These are phyloP conservation scores for Escovopsis sp. DNA, from an alignment of 2,329 filamentous ascomycete species.

Conservation along the genomic window DNA sequence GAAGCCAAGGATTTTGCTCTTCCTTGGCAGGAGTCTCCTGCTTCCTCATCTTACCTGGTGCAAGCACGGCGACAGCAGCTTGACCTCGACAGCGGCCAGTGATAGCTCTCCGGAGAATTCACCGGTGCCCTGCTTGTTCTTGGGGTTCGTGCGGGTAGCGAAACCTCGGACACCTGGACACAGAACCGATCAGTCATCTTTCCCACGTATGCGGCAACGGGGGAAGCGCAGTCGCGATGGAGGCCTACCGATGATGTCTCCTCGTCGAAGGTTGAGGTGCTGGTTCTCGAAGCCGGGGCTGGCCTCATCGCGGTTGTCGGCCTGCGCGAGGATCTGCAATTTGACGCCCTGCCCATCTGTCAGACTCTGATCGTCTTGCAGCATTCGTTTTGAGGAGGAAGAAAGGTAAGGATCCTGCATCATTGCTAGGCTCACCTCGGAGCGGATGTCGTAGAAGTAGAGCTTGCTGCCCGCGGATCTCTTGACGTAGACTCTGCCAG, in stretches of 20 bases:
- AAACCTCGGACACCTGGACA: constrained; percentile 14
- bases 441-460: constrained; percentile 63
- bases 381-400: not conserved
- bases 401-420: not conserved
- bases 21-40: too few relatives aligned
- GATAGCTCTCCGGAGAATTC: constrained; percentile 61
- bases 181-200: too few relatives aligned
- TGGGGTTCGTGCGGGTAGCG: constrained; percentile 57
- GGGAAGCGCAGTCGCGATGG: not conserved
- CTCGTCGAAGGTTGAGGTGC: constrained; percentile 76
- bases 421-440: constrained; percentile 13
- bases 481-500: constrained; percentile 80
- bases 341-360: constrained; percentile 34
- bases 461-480: constrained; percentile 70
- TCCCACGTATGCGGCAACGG: too few relatives aligned
- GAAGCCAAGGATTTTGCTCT: too few relatives aligned
- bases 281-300: constrained; percentile 63
- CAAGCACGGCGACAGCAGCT: constrained; percentile 77
- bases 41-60: constrained; percentile 38
- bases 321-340: constrained; percentile 85
- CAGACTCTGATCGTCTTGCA: not conserved
- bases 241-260: constrained; percentile 65
- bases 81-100: constrained; percentile 77
- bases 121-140: constrained; percentile 71
- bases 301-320: constrained; percentile 56